Percentiles rank a stretch among this genome's conserved stretches.
Conservation (phyloP, 2,329 filamentous ascomycete species). For the Stemphylium beticola region DNA sequence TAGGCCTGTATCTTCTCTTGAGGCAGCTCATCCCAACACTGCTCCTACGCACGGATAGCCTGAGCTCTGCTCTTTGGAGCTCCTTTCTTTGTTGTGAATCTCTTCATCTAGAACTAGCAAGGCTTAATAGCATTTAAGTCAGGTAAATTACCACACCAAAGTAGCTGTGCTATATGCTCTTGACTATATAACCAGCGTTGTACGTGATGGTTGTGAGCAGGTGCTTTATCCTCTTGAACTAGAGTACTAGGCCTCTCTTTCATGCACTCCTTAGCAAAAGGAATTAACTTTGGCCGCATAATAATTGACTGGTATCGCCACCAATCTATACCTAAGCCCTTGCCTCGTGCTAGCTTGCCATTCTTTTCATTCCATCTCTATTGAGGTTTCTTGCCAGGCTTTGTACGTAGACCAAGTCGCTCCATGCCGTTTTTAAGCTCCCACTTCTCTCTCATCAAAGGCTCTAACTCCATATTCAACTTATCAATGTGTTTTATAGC, state of each 20-base stretch:
- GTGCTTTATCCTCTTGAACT: no score
- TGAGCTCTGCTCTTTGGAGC: constrained; percentile 6
- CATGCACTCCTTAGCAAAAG: constrained; percentile 12
- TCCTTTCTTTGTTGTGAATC: constrained; percentile 9
- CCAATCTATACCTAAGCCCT: constrained; percentile 14
- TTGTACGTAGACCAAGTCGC: constrained; percentile 5
- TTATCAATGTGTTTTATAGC: constrained; percentile 5
- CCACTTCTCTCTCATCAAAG: constrained; percentile 1
- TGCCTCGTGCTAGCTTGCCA: constrained; percentile 16
- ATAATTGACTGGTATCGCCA: neutral
- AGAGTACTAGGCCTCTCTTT: neutral
- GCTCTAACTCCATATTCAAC: constrained; percentile 14
- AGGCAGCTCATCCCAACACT: constrained; percentile 17
- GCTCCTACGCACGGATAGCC: constrained; percentile 14
- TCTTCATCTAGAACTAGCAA: constrained; percentile 11
- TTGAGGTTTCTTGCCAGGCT: constrained; percentile 9
- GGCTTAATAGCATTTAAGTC: constrained; percentile 16
- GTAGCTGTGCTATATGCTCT: constrained; percentile 6
- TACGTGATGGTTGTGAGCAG: no score
- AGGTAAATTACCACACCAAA: constrained; percentile 19
- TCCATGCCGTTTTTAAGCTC: constrained; percentile 9
- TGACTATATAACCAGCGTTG: neutral
- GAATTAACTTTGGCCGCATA: neutral
- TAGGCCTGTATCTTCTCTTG: constrained; percentile 25
- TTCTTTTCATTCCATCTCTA: constrained; percentile 12